Evolutionary conservation across 495 filamentous ascomycete species (phyloP).

Genomic region (Echria macrotheca): DNA sequence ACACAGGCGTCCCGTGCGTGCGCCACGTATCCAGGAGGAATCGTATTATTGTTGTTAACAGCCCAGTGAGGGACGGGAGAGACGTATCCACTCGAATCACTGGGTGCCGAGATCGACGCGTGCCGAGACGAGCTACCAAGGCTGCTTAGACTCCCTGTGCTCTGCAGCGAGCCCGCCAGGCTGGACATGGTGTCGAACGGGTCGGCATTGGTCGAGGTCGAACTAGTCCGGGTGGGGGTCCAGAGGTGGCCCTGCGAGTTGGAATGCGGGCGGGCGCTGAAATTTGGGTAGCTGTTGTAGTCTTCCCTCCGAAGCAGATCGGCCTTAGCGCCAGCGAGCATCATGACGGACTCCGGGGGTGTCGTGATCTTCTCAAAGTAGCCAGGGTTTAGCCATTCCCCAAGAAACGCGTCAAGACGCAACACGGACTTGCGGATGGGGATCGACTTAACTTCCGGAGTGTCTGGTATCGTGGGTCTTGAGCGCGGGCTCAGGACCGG

Average conservation of each 20-base stretch:
- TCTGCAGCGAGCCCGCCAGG: conserved; percentile 25
- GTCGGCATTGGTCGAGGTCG: conserved; percentile 8
- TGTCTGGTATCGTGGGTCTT: conserved; percentile 14
- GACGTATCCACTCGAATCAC: conserved; percentile 50
- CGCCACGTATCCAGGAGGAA: conserved; percentile 80
- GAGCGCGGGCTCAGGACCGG: conserved; percentile 9
- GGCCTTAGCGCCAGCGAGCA: conserved; percentile 82
- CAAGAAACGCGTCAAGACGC: conserved; percentile 85
- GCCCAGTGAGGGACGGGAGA: conserved; percentile 79
- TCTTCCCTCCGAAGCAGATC: conserved; percentile 71
- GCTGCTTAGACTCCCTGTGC: conserved; percentile 16
- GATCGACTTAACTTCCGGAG: not conserved
- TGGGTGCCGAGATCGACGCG: conserved; percentile 3
- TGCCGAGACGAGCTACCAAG: not conserved
- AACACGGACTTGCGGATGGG: conserved; percentile 51
- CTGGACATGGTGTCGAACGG: conserved; percentile 21
- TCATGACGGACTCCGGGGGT: conserved; percentile 75
- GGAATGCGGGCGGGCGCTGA: conserved; percentile 29
- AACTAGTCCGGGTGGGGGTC: conserved; percentile 19
- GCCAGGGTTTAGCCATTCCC: conserved; percentile 89
- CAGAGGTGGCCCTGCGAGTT: conserved; percentile 36
- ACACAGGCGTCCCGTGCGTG: conserved; percentile 90
- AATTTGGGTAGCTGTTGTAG: conserved; percentile 44
- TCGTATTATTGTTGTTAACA: conserved; percentile 68
- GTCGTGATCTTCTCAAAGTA: conserved; percentile 92